Conservation (phyloP, 1,284 basidiomycete genomes). For the Caloboletus firmus region DNA sequence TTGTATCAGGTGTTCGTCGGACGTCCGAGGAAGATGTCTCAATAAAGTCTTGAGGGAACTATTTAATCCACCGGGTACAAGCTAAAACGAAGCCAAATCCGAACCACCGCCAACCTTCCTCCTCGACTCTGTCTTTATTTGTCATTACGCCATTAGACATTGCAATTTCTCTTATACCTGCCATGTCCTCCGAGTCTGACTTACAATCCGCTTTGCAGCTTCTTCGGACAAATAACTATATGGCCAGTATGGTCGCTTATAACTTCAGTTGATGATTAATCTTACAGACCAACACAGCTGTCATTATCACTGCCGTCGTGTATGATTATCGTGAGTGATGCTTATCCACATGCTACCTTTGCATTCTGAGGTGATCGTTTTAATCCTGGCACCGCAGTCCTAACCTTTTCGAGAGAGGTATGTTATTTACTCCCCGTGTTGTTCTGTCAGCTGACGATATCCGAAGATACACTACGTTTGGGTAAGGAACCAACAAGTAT, state of each 20-base stretch:
- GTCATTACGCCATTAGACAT: not conserved
- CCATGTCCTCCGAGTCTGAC: not conserved
- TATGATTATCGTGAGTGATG: slow-evolving; percentile 7
- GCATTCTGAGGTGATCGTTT: not conserved
- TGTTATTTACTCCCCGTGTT: not conserved
- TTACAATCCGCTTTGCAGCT: not conserved
- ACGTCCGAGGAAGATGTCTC: too few species aligned
- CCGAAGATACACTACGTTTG: slow-evolving; percentile 8
- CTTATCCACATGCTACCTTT: not conserved
- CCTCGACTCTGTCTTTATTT: not conserved
- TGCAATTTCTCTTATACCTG: not conserved
- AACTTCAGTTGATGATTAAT: not conserved
- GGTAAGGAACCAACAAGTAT: not conserved
- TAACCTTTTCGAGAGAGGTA: slow-evolving; percentile 11
- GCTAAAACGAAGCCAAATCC: not conserved
- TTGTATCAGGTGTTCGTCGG: not conserved
- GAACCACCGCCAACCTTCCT: not conserved
- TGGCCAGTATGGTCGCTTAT: not conserved
- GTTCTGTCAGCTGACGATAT: not conserved
- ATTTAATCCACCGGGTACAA: not conserved
- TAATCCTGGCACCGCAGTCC: slow-evolving; percentile 1
- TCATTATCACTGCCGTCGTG: not conserved
- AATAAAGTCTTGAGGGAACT: not conserved
- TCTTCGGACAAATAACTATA: not conserved
- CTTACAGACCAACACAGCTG: not conserved